Evolutionary conservation across 108 stramenopile species (phyloP).

Genomic region (Cyclotella cryptica): DNA sequence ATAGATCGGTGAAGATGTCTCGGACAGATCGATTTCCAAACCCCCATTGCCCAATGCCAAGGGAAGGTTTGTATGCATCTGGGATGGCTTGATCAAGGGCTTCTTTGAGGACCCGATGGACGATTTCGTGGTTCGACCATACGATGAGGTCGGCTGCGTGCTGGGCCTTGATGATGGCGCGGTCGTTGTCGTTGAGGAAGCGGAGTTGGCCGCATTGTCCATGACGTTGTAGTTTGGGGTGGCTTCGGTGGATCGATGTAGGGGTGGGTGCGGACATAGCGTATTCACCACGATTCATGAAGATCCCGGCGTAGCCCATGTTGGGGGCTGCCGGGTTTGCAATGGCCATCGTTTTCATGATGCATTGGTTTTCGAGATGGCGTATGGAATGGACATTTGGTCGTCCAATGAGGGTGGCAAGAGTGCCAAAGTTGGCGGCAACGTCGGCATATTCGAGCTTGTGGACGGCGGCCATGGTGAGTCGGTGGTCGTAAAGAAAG

Average conservation of each 20-base stretch:
- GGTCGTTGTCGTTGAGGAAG: not conserved
- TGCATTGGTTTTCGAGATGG: not conserved
- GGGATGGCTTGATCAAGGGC: not conserved
- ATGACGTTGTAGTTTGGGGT: not conserved
- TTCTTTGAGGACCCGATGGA: not conserved
- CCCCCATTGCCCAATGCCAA: not conserved
- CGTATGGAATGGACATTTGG: no score
- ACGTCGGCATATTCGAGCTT: no score
- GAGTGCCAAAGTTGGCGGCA: no score
- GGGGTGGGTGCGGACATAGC: not conserved
- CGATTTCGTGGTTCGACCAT: not conserved
- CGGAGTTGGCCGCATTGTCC: not conserved
- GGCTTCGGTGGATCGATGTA: not conserved
- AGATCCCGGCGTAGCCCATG: slow-evolving; percentile 2
- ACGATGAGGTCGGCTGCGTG: not conserved
- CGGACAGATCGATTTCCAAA: not conserved
- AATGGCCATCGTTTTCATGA: slow-evolving; percentile 9
- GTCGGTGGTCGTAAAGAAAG: no score
- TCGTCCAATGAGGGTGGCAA: no score
- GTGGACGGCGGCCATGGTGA: no score
- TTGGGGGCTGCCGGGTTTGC: not conserved
- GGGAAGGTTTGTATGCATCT: not conserved
- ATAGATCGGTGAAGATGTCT: not conserved
- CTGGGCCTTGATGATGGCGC: slow-evolving; percentile 2
- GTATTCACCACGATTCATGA: slow-evolving; percentile 4